Percentiles rank a stretch among this genome's conserved stretches.
Evolutionary conservation across 148 eudicot genomes (phyloP).

Genomic region (Chenopodium suecicum): DNA sequence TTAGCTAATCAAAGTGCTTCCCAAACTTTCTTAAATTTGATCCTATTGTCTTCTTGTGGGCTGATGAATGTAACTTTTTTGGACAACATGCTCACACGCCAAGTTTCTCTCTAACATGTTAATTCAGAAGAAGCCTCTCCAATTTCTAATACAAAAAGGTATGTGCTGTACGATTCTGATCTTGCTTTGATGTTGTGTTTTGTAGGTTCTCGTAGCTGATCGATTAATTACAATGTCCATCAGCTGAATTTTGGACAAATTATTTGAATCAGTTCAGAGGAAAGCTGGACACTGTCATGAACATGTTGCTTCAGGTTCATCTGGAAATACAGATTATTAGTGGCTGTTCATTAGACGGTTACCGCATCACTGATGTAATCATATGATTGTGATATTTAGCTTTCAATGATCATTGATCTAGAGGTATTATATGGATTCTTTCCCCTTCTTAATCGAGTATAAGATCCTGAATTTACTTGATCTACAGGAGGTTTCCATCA

Average conservation of each 20-base stretch:
- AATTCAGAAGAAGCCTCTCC: neutral
- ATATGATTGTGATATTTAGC: slow-evolving; percentile 38
- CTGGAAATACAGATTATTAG: slow-evolving; percentile 64
- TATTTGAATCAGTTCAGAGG: slow-evolving; percentile 58
- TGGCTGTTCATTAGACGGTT: slow-evolving; percentile 72
- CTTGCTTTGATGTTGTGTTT: slow-evolving; percentile 10
- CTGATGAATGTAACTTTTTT: too few relatives aligned
- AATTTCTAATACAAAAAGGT: neutral
- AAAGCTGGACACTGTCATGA: slow-evolving; percentile 55
- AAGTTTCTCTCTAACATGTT: too few relatives aligned
- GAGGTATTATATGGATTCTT: slow-evolving; percentile 37
- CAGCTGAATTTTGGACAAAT: slow-evolving; percentile 79
- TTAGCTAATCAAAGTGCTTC: too few relatives aligned
- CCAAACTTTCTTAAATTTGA: too few relatives aligned
- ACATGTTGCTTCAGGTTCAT: slow-evolving; percentile 63
- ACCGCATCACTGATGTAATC: slow-evolving; percentile 66
- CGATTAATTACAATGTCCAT: slow-evolving; percentile 50
- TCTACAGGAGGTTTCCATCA: neutral
- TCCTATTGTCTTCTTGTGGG: too few relatives aligned
- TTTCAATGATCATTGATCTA: slow-evolving; percentile 51
- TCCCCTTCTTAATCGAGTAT: neutral
- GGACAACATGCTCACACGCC: too few relatives aligned
- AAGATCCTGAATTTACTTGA: neutral
- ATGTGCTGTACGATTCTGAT: slow-evolving; percentile 18
- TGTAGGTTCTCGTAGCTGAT: slow-evolving; percentile 70